These are phyloP conservation scores for Gyrodon lividus DNA, from an alignment of 768 basidiomycete genomes.

Conservation along the genomic window DNA sequence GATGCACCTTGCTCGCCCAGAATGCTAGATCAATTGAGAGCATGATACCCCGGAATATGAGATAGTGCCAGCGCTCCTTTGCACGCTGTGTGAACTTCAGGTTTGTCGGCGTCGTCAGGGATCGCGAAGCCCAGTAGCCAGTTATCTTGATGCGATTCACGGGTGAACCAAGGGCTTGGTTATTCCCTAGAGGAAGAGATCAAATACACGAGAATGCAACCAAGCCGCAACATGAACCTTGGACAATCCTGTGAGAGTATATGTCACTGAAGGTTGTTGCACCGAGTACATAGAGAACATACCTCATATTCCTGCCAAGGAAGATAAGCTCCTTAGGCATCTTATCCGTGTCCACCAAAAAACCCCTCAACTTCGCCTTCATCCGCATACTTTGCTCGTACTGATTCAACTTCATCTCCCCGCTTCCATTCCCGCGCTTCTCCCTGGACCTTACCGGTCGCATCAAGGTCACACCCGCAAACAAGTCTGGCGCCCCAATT, in stretches of 20 bases:
- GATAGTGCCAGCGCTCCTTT: conserved; percentile 54
- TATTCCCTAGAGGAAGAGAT: conserved; percentile 51
- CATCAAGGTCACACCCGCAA: conserved; percentile 74
- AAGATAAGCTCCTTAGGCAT: conserved; percentile 80
- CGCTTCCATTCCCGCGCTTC: conserved; percentile 10
- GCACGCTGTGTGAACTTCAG: conserved; percentile 43
- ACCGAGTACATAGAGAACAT: conserved; percentile 2
- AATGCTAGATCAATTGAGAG: conserved; percentile 72
- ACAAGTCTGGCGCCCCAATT: conserved; percentile 65
- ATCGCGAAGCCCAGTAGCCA: conserved; percentile 76
- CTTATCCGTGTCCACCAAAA: conserved; percentile 70
- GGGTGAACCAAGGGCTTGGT: conserved; percentile 80
- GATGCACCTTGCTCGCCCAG: conserved; percentile 54
- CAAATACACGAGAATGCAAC: neutral
- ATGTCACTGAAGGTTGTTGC: neutral
- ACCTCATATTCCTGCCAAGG: conserved; percentile 76
- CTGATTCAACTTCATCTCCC: conserved; percentile 41
- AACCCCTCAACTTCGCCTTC: conserved; percentile 65
- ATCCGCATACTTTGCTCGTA: conserved; percentile 69
- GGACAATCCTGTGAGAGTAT: conserved; percentile 31
- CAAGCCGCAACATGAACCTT: conserved; percentile 24
- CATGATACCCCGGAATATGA: conserved; percentile 65
- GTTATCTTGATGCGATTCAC: conserved; percentile 91
- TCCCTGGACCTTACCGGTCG: conserved; percentile 48
- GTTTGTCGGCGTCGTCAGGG: conserved; percentile 47